These are phyloP conservation scores for Cladosporium sp. DNA, from an alignment of 2,329 filamentous ascomycete genomes.

Conservation along the genomic window DNA sequence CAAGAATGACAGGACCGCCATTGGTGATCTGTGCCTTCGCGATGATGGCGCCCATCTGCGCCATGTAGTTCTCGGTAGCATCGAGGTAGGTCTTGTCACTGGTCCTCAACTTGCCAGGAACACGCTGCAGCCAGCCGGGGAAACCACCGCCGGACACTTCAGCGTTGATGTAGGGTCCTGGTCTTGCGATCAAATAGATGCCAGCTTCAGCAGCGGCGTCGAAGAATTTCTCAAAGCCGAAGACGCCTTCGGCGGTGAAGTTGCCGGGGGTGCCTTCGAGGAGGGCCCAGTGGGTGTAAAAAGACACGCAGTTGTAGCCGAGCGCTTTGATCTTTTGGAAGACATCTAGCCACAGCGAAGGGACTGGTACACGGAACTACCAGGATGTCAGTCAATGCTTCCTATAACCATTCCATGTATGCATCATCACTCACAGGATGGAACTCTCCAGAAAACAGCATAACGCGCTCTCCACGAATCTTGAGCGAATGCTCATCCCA, in stretches of 20 bases:
- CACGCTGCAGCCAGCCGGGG: constrained; percentile 71
- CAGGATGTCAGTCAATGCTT: background rate
- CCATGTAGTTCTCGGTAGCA: constrained; percentile 64
- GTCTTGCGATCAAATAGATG: constrained; percentile 66
- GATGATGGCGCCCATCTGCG: constrained; percentile 60
- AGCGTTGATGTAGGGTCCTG: constrained; percentile 62
- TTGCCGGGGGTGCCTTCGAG: constrained; percentile 68
- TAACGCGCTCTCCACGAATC: constrained; percentile 63
- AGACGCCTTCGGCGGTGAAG: constrained; percentile 67
- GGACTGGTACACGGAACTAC: constrained; percentile 56
- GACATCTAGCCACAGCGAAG: constrained; percentile 63
- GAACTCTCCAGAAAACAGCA: constrained; percentile 70
- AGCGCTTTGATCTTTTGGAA: constrained; percentile 80
- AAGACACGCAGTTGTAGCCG: constrained; percentile 74
- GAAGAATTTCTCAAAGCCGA: constrained; percentile 70
- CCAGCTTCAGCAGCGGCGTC: constrained; percentile 68
- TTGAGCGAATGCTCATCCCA: constrained; percentile 69
- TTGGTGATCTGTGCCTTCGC: constrained; percentile 77
- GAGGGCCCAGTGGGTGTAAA: constrained; percentile 76
- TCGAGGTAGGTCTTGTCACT: constrained; percentile 57
- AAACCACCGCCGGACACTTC: constrained; percentile 74
- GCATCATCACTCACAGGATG: constrained; percentile 49
- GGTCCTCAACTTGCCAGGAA: constrained; percentile 63
- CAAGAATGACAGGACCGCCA: constrained; percentile 72
- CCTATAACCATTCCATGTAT: no score